Conservation (phyloP, 306 rosid genomes). For the Inga laurina region DNA sequence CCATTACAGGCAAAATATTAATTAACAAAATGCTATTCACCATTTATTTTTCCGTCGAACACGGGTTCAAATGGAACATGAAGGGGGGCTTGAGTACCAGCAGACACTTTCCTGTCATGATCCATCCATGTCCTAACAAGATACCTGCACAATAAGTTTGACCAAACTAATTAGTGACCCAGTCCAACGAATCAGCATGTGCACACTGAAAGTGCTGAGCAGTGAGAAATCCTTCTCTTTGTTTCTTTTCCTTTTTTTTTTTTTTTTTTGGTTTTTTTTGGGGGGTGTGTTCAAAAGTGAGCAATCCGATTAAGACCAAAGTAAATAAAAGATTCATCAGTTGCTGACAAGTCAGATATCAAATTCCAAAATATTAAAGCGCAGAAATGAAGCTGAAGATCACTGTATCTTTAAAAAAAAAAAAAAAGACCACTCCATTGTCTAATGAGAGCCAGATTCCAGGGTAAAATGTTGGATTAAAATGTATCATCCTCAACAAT, state of each 20-base stretch:
- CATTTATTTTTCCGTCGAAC: constrained; percentile 48
- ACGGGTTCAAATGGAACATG: constrained; percentile 42
- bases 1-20: constrained; percentile 40
- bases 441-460: constrained; percentile 1
- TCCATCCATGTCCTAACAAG: constrained; percentile 52
- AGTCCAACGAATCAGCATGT: constrained; percentile 11
- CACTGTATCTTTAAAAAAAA: neutral
- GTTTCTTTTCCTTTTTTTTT: no score
- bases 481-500: constrained; percentile 15
- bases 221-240: neutral
- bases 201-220: neutral
- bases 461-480: neutral
- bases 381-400: constrained; percentile 1
- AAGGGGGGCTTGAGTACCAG: constrained; percentile 32
- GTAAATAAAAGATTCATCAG: constrained; percentile 1
- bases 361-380: neutral
- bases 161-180: constrained; percentile 23
- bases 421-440: neutral
- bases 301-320: constrained; percentile 19
- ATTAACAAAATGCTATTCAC: constrained; percentile 42
- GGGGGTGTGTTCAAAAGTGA: neutral
- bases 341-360: neutral
- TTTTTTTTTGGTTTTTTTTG: no score
- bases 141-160: constrained; percentile 52
- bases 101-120: constrained; percentile 43